Evolutionary conservation across 306 rosid species (phyloP).

Genomic region (Psophocarpus tetragonolobus): DNA sequence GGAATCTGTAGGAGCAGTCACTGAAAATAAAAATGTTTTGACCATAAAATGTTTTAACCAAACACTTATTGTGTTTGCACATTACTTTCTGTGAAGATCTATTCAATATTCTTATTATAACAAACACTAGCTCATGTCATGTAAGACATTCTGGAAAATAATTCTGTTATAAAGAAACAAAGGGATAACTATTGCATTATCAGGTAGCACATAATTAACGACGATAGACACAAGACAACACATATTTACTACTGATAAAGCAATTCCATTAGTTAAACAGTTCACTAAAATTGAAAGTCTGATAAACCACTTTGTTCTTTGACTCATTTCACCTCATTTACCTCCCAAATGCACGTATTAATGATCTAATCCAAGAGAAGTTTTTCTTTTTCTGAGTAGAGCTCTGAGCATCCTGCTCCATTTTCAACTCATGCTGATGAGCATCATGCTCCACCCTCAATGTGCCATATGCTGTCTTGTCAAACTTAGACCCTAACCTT

Average conservation of each 20-base stretch:
- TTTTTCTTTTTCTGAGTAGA: neutral
- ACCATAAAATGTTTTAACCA: neutral
- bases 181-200: too few relatives aligned
- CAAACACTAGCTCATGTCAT: neutral
- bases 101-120: too few relatives aligned
- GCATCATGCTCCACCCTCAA: slow-evolving; percentile 19
- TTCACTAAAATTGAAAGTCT: too few relatives aligned
- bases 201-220: too few relatives aligned
- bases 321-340: neutral
- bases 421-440: neutral
- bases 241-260: too few relatives aligned
- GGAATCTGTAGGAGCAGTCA: slow-evolving; percentile 69
- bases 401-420: neutral
- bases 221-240: too few relatives aligned
- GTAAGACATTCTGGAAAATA: too few relatives aligned
- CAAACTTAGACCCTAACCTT: neutral
- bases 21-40: slow-evolving; percentile 13
- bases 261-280: too few relatives aligned
- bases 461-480: slow-evolving; percentile 19
- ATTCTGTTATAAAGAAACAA: too few relatives aligned
- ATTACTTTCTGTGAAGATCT: neutral
- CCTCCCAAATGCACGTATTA: neutral
- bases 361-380: neutral
- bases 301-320: neutral
- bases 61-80: neutral